Evolutionary conservation across 2,329 filamentous ascomycete genomes (phyloP).

Genomic region (Rhynchosporium secalis): DNA sequence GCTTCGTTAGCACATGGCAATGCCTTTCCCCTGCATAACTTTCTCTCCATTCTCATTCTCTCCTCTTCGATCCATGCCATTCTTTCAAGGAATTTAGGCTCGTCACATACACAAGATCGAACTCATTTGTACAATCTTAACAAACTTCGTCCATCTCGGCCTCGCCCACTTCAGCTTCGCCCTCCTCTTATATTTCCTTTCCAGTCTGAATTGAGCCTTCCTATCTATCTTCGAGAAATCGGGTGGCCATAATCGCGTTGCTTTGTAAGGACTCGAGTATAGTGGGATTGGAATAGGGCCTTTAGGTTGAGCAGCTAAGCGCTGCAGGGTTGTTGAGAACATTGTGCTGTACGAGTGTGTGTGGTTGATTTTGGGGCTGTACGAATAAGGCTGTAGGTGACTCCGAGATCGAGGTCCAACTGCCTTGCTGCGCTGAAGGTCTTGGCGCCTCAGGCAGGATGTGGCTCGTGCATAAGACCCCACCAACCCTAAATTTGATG

Average conservation of each 20-base stretch:
- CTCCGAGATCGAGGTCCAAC: background rate
- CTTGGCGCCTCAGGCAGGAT: constrained; percentile 17
- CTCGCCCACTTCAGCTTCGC: constrained; percentile 60
- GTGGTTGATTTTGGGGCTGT: background rate
- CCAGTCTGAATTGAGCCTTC: constrained; percentile 75
- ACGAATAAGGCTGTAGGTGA: background rate
- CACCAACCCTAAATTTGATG: constrained; percentile 32
- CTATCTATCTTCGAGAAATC: constrained; percentile 68
- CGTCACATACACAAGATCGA: constrained; percentile 36
- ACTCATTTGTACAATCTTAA: constrained; percentile 61
- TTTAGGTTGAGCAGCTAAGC: constrained; percentile 41
- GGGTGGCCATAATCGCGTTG: constrained; percentile 76
- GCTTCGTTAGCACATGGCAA: background rate
- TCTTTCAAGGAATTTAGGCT: too few species aligned
- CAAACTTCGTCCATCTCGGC: constrained; percentile 63
- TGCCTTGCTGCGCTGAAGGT: background rate
- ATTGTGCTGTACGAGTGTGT: constrained; percentile 36
- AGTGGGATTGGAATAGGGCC: constrained; percentile 26
- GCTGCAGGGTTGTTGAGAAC: constrained; percentile 49
- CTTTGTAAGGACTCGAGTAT: constrained; percentile 59
- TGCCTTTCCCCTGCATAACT: background rate
- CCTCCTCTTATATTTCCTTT: constrained; percentile 75
- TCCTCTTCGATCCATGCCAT: background rate
- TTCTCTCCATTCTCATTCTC: background rate
- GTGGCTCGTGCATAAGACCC: constrained; percentile 19